phyloP scores from a whole-genome alignment of 2,329 filamentous ascomycete genomes.

The Trichoderma sp. region DNA sequence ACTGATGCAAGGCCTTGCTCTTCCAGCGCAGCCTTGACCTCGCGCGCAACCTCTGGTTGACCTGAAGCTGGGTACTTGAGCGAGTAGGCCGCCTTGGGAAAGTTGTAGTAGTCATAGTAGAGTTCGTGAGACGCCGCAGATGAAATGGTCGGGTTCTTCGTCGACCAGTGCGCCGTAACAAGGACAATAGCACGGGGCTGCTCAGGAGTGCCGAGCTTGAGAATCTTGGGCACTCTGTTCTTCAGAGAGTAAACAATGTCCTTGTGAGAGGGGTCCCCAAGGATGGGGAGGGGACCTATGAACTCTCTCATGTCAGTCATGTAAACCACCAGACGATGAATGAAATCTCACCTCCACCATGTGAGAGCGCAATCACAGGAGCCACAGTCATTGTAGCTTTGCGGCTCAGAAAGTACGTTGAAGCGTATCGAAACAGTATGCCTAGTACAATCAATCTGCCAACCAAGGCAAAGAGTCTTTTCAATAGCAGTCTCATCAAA shows the following conservation, averaged over 20 bases:
- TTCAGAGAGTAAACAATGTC: slow-evolving; percentile 54
- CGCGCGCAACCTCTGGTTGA: slow-evolving; percentile 52
- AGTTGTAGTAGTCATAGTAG: slow-evolving; percentile 61
- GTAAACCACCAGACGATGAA: neutral
- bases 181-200: slow-evolving; percentile 55
- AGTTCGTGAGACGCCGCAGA: slow-evolving; percentile 49
- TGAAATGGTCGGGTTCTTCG: slow-evolving; percentile 51
- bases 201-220: slow-evolving; percentile 53
- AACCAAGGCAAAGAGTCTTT: slow-evolving; percentile 6
- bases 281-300: slow-evolving; percentile 57
- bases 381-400: slow-evolving; percentile 42
- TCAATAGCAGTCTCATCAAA: slow-evolving; percentile 24
- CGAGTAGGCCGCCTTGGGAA: slow-evolving; percentile 56
- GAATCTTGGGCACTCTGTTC: slow-evolving; percentile 55
- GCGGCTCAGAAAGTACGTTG: neutral
- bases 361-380: slow-evolving; percentile 51
- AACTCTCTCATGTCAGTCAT: neutral
- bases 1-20: slow-evolving; percentile 46
- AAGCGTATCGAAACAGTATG: slow-evolving; percentile 21
- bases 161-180: slow-evolving; percentile 61
- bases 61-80: slow-evolving; percentile 60
- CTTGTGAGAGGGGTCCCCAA: slow-evolving; percentile 56
- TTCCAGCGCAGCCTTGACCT: slow-evolving; percentile 48
- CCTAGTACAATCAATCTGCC: neutral
- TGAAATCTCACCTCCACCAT: slow-evolving; percentile 45